Base-by-base conservation (phyloP, 192 early-diverging fungal genomes). In the Coemansia sp. region DNA sequence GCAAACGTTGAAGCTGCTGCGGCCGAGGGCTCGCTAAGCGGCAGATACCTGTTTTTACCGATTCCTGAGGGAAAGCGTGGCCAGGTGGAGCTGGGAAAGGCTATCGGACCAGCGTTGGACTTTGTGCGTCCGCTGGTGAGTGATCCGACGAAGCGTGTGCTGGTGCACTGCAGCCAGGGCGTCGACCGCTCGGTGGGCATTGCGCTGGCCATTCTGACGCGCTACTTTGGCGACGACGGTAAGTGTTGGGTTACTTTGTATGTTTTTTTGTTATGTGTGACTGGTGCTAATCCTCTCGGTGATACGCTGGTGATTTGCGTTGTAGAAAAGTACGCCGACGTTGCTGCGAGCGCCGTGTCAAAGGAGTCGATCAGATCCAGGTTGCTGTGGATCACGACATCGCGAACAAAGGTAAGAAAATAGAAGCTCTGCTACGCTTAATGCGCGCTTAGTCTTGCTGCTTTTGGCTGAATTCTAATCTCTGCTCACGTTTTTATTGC, bases 51-150 rank as follows among this genome's bases (percentile, higher is more conserved):
- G 24, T 88, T 82, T 57, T 55, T 95, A 47, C 69, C 84, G 5
- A 92, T 95, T 50, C 88, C 89, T 0, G 91, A 93, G 60, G 90
- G 93, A n/a, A 95, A 95, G 66, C 86, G 84, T 49, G 93, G 93
- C 6, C 90, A 91, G 67, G 67, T 83, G 23, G 73, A 61, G 23
- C 80, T 95, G 22, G 67, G 66, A 15, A 64, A 66, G 22, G 77
- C 59, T 24, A 86, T 95, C 57, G 77, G 82, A 4, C 53, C 46
- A 6, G 87, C 84, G 0, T 34, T 93, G 11, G 69, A 66, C 14
- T 87, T 84, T 74, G 56, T 86, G 9, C 34, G 42, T 12, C 57
- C 67, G 15, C 59, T 78, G 15, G 60, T 87, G 3, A 34, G 18
- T 23, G 24, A 69, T 18, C 54, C 66, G 9, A 53, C 13, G 0